Base-by-base conservation (phyloP, 257 asterid species). In the Cinchona pubescens region DNA sequence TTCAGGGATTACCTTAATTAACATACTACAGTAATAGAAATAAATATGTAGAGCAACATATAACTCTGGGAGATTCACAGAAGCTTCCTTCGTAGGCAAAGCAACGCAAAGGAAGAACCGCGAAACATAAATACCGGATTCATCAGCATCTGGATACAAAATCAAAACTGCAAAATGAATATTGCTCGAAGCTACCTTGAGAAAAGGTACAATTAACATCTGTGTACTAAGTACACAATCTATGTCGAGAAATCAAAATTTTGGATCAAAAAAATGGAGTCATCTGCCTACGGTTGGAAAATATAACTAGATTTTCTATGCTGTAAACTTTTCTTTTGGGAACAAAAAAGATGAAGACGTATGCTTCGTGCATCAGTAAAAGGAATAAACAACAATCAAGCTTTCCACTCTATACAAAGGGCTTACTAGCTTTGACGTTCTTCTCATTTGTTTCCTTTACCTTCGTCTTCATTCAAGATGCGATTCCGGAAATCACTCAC, bases 391-490 rank as follows among this genome's bases (percentile, higher is more conserved):
- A 3, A 8, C 64, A 37, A 30, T 53, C 62, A 56, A 37, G 72
- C 66, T 77, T 76, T 60, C 62, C 32, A 32, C 23, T n/a, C 79
- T 82, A 77, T 76, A 79, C 83, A 77, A n/a, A n/a, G n/a, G n/a
- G n/a, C n/a, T n/a, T 62, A 45, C 73, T 79, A 49, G 69, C 15
- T 73, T 32, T 59, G 83, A 29, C 2, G 27, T 34, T 32, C 2
- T 18, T 30, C 70, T 72, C 82, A 81, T 78, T 75, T 67, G 75
- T 84, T 86, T 77, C 92, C 97, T 85, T 88, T 95, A 23, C 97
- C 96, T 88, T 95, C 99, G 63, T 95, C 97, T 87, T 95, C 99
- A 45, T 95, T 95, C 87, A 95, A 83, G 82, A 95, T 95, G 83
- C 98, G 98, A 80, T 92, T 88, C 75, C 93, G 83, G 66, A 95